Evolutionary conservation across 2,329 filamentous ascomycete species (phyloP).

Genomic region (Botrytis galanthina): DNA sequence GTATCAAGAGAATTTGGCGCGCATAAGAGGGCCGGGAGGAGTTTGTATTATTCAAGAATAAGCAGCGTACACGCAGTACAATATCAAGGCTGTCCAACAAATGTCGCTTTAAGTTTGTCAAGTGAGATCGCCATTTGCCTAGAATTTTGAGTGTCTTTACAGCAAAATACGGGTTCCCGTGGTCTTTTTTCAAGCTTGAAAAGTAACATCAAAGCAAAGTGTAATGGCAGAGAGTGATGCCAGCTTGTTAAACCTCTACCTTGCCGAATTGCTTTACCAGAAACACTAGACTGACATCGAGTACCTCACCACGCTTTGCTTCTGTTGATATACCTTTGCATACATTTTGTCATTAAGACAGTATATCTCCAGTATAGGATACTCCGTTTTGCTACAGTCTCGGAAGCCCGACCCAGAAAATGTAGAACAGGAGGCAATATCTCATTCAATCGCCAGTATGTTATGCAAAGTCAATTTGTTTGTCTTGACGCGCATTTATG

Average conservation of each 20-base stretch:
- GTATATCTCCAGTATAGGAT: background rate
- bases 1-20: constrained; percentile 83
- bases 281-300: background rate
- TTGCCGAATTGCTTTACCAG: background rate
- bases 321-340: background rate
- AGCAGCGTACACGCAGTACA: constrained; percentile 13
- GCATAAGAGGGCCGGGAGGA: constrained; percentile 51
- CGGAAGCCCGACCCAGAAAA: background rate
- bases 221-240: background rate
- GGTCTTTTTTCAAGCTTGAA: background rate
- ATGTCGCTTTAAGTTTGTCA: background rate
- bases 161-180: background rate
- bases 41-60: constrained; percentile 19
- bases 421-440: background rate
- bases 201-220: background rate
- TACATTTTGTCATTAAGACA: no score
- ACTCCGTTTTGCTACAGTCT: background rate
- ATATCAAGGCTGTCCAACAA: constrained; percentile 9
- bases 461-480: background rate
- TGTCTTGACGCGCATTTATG: background rate
- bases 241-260: background rate
- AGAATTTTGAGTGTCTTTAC: background rate
- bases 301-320: background rate
- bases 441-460: no score
- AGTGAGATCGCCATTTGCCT: constrained; percentile 2